Base-by-base conservation (phyloP, 352 stramenopile species). In the Phytophthora foliorum region DNA sequence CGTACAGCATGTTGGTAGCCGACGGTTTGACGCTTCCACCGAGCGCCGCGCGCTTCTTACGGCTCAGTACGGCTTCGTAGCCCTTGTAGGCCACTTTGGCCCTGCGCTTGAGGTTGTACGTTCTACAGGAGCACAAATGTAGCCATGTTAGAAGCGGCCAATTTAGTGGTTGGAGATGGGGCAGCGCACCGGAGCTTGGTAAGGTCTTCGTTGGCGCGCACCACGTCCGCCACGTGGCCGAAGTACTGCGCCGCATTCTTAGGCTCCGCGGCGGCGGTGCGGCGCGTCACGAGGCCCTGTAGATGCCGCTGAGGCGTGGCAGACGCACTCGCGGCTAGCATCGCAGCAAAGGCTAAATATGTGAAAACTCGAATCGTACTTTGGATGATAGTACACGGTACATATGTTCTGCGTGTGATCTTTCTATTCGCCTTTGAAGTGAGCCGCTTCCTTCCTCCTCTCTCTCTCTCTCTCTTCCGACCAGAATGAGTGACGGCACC, bases 21-120 rank as follows among this genome's bases (percentile, higher is more conserved):
- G 60, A 72, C 4, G 72, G 48, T 21, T 81, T 84, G 11, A 74
- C 38, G 29, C 45, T 71, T 8, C 39, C 41, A 8, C 60, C 64
- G 11, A 85, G 55, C 0, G 63, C 50, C 9, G 66, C 60, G 25
- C 88, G 86, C 62, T 95, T 95, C 60, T 89, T 90, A 29, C 82
- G 76, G 56, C 78, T 94, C 24, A 95, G 58, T 19, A 95, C 88
- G 8, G 81, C 77, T 64, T 95, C 88, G 60, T 94, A 93, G 34
- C 86, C 88, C 17, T 90, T 69, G 53, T 82, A 80, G 8, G 77
- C 74, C 3, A 92, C 72, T 41, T 87, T 79, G 52, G 77, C 78
- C 31, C 83, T 67, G 49, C 88, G 82, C 72, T 92, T 93, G 32
- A 93, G 71, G 55, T 88, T 92, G 65, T 89, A 88, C 32, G 57